Base-by-base conservation (phyloP, 306 rosid genomes). In the Begonia fuchsioides region DNA sequence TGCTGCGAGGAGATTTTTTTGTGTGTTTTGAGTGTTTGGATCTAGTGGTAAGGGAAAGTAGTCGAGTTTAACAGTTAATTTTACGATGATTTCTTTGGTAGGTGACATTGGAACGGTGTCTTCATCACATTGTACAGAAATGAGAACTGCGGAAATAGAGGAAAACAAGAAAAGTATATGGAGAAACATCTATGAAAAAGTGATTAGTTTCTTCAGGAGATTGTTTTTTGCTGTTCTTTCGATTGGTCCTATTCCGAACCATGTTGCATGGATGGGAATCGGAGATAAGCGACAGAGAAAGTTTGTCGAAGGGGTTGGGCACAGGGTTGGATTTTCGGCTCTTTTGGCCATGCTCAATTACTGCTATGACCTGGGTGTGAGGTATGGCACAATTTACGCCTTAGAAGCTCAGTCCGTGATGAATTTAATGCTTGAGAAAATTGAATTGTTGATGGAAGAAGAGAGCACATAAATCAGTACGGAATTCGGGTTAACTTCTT, bases 251-350 rank as follows among this genome's bases (percentile, higher is more conserved):
- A 50, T 57, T 48, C 76, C 76, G 13, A 49, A 12, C 15, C 72
- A 65, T 43, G 15, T 65, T 19, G 76, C 68, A 65, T 71, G 72
- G 76, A 71, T 35, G 68, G 72, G 41, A 71, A 71, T 47, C 43
- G 72, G 39, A 65, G 76, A 40, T 71, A 56, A n/a, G 61, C 62
- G 56, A 32, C 65, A 32, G 58, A 20, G 1, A 49, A 65, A 71
- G 18, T 49, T 60, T 50, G 13, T 49, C n/a, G 62, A 49, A 51
- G 68, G 58, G 26, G 50, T 15, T 12, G 68, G 68, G 8, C 64
- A 60, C 47, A 71, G 48, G 56, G 65, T 20, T 56, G 72, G 72
- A 12, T 71, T 47, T 54, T 54, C n/a, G 11, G 54, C 72, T 38
- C 50, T 71, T 3, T 43, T 61, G 57, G 49, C 65, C 53, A 60